Evolutionary conservation across 768 basidiomycete species (phyloP).

Genomic region (Lentinula detonsa): DNA sequence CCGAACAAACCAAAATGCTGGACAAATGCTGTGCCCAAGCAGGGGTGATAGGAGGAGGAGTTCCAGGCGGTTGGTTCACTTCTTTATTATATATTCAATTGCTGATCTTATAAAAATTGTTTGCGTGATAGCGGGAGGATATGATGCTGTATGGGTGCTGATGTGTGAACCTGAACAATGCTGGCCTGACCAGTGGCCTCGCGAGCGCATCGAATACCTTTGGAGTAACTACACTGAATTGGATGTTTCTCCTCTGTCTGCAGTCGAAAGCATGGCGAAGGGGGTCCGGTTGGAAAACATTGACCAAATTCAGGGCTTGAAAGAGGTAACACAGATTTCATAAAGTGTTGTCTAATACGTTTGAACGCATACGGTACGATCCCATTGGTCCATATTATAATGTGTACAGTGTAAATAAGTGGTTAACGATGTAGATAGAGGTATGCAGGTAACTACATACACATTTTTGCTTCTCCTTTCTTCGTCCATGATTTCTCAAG

Average conservation of each 20-base stretch:
- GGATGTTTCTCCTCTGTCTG: slow-evolving; percentile 66
- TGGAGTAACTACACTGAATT: slow-evolving; percentile 63
- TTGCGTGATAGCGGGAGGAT: slow-evolving; percentile 77
- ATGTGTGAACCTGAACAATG: slow-evolving; percentile 55
- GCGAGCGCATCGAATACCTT: slow-evolving; percentile 56
- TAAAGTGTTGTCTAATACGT: neutral
- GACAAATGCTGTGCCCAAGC: slow-evolving; percentile 70
- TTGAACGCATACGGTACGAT: neutral
- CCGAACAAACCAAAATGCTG: slow-evolving; percentile 78
- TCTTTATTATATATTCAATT: neutral
- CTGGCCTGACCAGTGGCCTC: slow-evolving; percentile 41
- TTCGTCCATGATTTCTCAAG: slow-evolving; percentile 73
- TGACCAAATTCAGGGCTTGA: slow-evolving; percentile 51
- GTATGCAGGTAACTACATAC: slow-evolving; percentile 34
- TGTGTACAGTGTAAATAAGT: neutral
- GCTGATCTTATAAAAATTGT: neutral
- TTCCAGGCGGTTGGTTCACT: slow-evolving; percentile 80
- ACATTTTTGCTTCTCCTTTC: slow-evolving; percentile 68
- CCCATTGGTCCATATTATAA: neutral
- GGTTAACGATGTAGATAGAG: neutral
- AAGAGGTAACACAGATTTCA: slow-evolving; percentile 19
- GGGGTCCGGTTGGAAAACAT: slow-evolving; percentile 63
- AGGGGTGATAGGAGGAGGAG: slow-evolving; percentile 91
- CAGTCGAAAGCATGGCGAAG: slow-evolving; percentile 59
- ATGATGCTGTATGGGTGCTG: slow-evolving; percentile 94